phyloP scores from a whole-genome alignment of 345 rosid species.

The Gossypium rotundifolium region DNA sequence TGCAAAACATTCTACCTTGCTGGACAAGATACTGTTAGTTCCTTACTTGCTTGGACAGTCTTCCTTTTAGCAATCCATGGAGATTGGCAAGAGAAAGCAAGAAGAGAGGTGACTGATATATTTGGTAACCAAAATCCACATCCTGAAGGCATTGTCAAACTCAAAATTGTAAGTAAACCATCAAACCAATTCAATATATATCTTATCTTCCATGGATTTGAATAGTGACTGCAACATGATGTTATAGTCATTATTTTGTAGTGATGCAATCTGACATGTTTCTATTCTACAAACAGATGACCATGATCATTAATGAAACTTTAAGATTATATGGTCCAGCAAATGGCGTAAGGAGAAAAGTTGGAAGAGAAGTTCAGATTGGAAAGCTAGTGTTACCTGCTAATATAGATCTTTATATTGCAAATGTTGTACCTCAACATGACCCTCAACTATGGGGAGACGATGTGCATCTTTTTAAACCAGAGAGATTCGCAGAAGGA shows the following conservation, averaged over 20 bases:
- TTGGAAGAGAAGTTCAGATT: neutral
- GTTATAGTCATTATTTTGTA: neutral
- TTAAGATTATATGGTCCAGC: neutral
- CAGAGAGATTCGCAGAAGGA: neutral
- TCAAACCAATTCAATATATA: neutral
- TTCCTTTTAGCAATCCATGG: neutral
- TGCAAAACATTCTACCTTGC: neutral
- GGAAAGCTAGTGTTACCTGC: neutral
- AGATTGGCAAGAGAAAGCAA: neutral
- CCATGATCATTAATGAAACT: neutral
- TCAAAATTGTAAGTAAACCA: neutral
- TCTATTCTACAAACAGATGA: neutral
- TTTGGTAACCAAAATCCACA: neutral
- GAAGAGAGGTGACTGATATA: neutral
- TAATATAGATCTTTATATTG: neutral
- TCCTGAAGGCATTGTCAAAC: neutral
- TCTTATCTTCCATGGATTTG: too few relatives aligned
- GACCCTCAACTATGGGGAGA: neutral
- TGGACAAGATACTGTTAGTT: neutral
- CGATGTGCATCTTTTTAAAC: neutral
- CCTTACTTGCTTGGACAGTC: neutral
- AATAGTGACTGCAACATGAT: too few relatives aligned
- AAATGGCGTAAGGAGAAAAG: neutral
- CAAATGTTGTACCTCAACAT: neutral
- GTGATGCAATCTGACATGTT: neutral